Conservation (phyloP, 169 alveolate species). For the Cystoisospora suis region DNA sequence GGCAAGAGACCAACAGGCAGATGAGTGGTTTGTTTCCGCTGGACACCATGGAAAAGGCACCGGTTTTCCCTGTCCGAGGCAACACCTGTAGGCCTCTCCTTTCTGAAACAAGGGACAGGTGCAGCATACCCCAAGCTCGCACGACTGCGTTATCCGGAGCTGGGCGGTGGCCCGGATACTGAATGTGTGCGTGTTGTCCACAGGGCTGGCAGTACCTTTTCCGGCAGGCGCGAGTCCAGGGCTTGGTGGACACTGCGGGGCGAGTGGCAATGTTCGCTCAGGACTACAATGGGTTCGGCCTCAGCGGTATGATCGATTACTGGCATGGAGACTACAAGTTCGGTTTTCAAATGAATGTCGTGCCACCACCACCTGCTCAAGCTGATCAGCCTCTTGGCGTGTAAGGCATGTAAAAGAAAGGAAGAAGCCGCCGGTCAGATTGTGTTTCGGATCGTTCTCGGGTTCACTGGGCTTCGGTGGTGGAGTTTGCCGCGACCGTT, state of each 20-base stretch:
- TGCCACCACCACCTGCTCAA: slow-evolving; percentile 81
- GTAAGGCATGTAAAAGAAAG: background rate
- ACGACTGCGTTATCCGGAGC: too few relatives aligned
- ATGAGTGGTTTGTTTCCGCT: too few relatives aligned
- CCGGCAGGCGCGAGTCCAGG: slow-evolving; percentile 92
- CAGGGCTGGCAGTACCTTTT: slow-evolving; percentile 91
- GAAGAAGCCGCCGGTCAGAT: background rate
- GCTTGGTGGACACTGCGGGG: slow-evolving; percentile 87
- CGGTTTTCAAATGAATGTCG: slow-evolving; percentile 91
- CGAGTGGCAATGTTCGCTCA: slow-evolving; percentile 87
- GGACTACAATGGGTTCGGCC: slow-evolving; percentile 88
- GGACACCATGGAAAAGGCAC: too few relatives aligned
- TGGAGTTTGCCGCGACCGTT: too few relatives aligned
- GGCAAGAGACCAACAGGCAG: too few relatives aligned
- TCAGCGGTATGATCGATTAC: slow-evolving; percentile 89
- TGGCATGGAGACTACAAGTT: slow-evolving; percentile 85
- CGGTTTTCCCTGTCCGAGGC: too few relatives aligned
- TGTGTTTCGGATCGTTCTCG: too few relatives aligned
- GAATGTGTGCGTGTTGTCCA: background rate
- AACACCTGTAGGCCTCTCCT: too few relatives aligned
- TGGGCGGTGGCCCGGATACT: too few relatives aligned
- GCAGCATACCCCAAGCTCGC: too few relatives aligned
- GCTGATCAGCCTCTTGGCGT: slow-evolving; percentile 3
- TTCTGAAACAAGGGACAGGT: too few relatives aligned
- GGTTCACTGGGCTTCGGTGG: too few relatives aligned